Evolutionary conservation across 306 rosid genomes (phyloP), one percentile per base, ranked within the genome.

Genomic region (Arachis hypogaea): DNA sequence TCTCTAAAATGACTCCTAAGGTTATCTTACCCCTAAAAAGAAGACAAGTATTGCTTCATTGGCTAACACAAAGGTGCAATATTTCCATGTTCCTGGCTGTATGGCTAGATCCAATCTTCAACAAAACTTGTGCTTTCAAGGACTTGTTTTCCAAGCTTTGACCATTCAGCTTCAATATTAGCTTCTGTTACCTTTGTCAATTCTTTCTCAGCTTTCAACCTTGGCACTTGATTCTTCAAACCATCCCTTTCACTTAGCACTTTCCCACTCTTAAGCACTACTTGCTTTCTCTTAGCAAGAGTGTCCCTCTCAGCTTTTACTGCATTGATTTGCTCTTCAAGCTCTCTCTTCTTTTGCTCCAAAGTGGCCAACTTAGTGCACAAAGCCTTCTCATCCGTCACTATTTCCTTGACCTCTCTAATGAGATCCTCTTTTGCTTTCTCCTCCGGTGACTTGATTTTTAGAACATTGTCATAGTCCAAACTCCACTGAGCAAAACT

Each of bases 271-370:
- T 42, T 44, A 70, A n/a, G 70, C 18, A 75, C 28, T 69, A 40
- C 8, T 38, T 4, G 64, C 59, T 80, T 75, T 50, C 81, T 75
- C 66, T 64, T 7, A 5, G 11, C 65, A 45, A 38, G 72, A 3
- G 3, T 40, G 7, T 68, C 69, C 57, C 30, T 69, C 7, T 75
- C 74, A 63, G 41, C 54, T 57, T 58, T 75, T 7, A 75, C 43
- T 38, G 70, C 77, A 64, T 58, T 75, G 11, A 81, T 64, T 70
- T 75, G 30, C 59, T 70, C 73, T 64, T 81, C 81, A 8, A 81
- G 81, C 6, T 57, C 54, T 56, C 70, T 75, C 74, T 75, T 80
- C 50, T 56, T 47, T 57, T 69, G 65, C 2, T 56, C 44, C 52
- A 75, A 50, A 44, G 7, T 1, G 0, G 18, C 74, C 73, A 80